A percentile compares a stretch with the other conserved stretches of the same genome.
Evolutionary conservation across 495 filamentous ascomycete genomes (phyloP).

Genomic region (Glonium stellatum): DNA sequence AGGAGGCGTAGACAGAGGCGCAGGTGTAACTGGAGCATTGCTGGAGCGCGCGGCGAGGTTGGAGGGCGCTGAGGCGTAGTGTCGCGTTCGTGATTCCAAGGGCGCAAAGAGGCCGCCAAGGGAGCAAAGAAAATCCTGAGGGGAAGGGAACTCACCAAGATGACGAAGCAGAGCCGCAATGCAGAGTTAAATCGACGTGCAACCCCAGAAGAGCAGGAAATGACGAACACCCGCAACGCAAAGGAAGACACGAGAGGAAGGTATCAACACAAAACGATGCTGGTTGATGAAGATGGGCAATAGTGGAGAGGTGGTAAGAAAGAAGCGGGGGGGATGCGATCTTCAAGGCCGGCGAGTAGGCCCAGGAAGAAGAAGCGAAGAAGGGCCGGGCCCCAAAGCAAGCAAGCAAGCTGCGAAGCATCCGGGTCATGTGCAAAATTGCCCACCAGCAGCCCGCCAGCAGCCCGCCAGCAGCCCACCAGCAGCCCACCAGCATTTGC

Average conservation of each 20-base stretch:
- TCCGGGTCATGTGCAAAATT: no score
- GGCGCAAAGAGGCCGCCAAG: slow-evolving; percentile 14
- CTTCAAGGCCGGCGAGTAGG: neutral
- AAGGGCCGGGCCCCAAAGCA: neutral
- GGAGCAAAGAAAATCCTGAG: slow-evolving; percentile 9
- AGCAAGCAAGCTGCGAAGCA: neutral
- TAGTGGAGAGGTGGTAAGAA: neutral
- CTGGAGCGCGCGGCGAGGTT: no score
- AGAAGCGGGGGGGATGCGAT: slow-evolving; percentile 4
- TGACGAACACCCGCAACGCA: slow-evolving; percentile 18
- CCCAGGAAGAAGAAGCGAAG: neutral
- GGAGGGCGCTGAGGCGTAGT: neutral
- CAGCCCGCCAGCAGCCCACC: neutral
- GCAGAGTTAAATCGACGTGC: slow-evolving; percentile 16
- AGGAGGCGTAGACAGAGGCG: no score
- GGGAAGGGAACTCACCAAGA: slow-evolving; percentile 12
- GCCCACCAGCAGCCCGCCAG: no score
- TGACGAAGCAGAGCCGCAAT: slow-evolving; percentile 13
- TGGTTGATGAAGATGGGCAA: neutral
- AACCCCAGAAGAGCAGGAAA: slow-evolving; percentile 19
- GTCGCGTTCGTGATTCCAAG: neutral
- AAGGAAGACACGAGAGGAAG: slow-evolving; percentile 17
- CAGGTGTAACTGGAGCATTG: no score
- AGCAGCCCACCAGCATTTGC: no score
- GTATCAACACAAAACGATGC: slow-evolving; percentile 11